Percentiles rank a stretch among this genome's conserved stretches.
Conservation (phyloP, 1,284 basidiomycete species). For the Fomitiporia mediterranea region DNA sequence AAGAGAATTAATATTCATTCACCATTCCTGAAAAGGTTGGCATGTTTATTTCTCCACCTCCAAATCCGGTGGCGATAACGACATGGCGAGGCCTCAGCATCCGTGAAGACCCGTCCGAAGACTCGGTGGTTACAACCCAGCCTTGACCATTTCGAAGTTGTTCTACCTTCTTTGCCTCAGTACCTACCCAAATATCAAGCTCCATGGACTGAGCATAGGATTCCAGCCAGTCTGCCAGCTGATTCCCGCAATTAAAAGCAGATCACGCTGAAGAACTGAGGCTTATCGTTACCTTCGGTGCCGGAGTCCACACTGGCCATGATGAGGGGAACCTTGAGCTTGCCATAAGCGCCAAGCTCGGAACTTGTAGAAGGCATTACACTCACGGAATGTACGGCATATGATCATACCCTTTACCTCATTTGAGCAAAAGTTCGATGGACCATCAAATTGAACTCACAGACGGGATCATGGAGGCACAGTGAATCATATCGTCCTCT, state of each 20-base stretch:
- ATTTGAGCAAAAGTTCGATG: slow-evolving; percentile 8
- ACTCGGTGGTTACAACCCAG: slow-evolving; percentile 51
- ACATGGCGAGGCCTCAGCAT: slow-evolving; percentile 51
- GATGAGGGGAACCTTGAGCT: slow-evolving; percentile 44
- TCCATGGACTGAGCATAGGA: slow-evolving; percentile 60
- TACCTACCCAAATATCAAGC: slow-evolving; percentile 60
- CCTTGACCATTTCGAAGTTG: slow-evolving; percentile 42
- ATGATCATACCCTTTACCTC: slow-evolving; percentile 20
- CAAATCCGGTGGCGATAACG: slow-evolving; percentile 58
- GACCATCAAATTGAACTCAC: slow-evolving; percentile 35
- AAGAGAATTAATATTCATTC: slow-evolving; percentile 2
- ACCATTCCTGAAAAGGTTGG: slow-evolving; percentile 42
- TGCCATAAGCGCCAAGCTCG: too few species aligned
- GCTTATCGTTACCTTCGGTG: slow-evolving; percentile 38
- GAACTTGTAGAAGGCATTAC: not conserved
- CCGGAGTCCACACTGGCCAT: slow-evolving; percentile 61
- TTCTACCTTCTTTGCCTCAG: slow-evolving; percentile 39
- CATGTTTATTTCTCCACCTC: slow-evolving; percentile 43
- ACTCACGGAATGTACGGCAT: slow-evolving; percentile 27
- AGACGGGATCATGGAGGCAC: slow-evolving; percentile 61
- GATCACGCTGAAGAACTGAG: slow-evolving; percentile 19
- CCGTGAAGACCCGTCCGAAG: slow-evolving; percentile 37
- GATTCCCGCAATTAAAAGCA: not conserved
- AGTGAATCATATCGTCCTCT: slow-evolving; percentile 53
- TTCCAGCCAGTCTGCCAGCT: slow-evolving; percentile 69